Conservation (phyloP, 78 protist species). For the Chrysochromulina tobinii region DNA sequence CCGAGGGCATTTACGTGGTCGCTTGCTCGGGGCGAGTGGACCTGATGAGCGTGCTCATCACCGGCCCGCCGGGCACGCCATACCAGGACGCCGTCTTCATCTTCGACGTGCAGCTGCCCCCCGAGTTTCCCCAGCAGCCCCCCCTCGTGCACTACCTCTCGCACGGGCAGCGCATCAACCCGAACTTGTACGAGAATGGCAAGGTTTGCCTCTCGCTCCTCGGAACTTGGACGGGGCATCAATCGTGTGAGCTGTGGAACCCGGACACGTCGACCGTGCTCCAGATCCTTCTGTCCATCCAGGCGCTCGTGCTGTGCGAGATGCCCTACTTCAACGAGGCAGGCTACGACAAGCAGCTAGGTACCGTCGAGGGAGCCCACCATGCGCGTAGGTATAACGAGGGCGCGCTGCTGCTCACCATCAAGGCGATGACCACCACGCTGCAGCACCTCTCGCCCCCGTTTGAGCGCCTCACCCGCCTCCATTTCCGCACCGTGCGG, state of each 20-base stretch:
- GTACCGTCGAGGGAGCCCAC: slow-evolving; percentile 44
- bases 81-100: slow-evolving; percentile 31
- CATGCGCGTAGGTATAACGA: slow-evolving; percentile 53
- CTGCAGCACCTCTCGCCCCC: not conserved
- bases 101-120: slow-evolving; percentile 49
- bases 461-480: not conserved
- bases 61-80: slow-evolving; percentile 60
- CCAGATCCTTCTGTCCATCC: slow-evolving; percentile 58
- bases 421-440: not conserved
- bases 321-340: slow-evolving; percentile 78
- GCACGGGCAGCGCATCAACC: slow-evolving; percentile 58
- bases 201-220: slow-evolving; percentile 65
- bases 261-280: slow-evolving; percentile 33
- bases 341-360: slow-evolving; percentile 59
- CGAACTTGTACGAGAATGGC: slow-evolving; percentile 68
- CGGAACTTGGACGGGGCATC: slow-evolving; percentile 67
- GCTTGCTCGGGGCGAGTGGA: slow-evolving; percentile 28
- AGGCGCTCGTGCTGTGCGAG: slow-evolving; percentile 56
- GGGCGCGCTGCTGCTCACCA: slow-evolving; percentile 6
- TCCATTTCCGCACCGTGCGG: not conserved
- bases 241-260: slow-evolving; percentile 52
- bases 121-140: slow-evolving; percentile 21
- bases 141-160: slow-evolving; percentile 17
- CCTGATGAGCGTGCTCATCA: slow-evolving; percentile 39
- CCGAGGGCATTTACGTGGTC: slow-evolving; percentile 26